Conservation (phyloP, 768 basidiomycete species). For the Lentinus brumalis region DNA sequence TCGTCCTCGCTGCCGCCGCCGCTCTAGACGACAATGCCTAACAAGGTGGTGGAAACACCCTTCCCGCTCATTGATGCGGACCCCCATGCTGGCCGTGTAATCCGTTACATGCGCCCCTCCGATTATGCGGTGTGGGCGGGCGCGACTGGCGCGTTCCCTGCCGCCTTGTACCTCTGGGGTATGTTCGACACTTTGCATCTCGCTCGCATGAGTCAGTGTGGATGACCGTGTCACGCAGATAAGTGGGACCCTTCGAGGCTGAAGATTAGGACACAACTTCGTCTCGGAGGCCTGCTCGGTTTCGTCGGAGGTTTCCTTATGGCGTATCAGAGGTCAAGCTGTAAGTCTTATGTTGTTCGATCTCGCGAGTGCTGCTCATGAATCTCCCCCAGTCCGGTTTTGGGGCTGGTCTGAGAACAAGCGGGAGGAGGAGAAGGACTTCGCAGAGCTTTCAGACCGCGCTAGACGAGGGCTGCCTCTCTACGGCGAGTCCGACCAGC, state of each 20-base stretch:
- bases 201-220: not conserved
- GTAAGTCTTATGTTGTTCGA: constrained; percentile 48
- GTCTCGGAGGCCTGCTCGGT: constrained; percentile 75
- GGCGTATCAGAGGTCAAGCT: constrained; percentile 87
- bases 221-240: constrained; percentile 33
- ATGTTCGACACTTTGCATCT: constrained; percentile 29
- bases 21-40: constrained; percentile 44
- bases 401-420: constrained; percentile 95
- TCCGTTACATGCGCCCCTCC: constrained; percentile 84
- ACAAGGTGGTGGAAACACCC: constrained; percentile 59
- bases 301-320: constrained; percentile 90
- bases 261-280: constrained; percentile 42
- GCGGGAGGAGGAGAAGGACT: constrained; percentile 76
- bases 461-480: constrained; percentile 80
- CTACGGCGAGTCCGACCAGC: constrained; percentile 83
- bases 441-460: constrained; percentile 74
- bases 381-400: constrained; percentile 66
- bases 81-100: constrained; percentile 84
- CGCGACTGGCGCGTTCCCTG: constrained; percentile 79
- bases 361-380: not conserved
- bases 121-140: constrained; percentile 88
- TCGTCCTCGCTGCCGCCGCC: constrained; percentile 23
- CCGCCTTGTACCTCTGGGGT: constrained; percentile 84
- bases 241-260: constrained; percentile 46
- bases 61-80: constrained; percentile 94